phyloP scores from a whole-genome alignment of 257 asterid species.

The Phtheirospermum japonicum region DNA sequence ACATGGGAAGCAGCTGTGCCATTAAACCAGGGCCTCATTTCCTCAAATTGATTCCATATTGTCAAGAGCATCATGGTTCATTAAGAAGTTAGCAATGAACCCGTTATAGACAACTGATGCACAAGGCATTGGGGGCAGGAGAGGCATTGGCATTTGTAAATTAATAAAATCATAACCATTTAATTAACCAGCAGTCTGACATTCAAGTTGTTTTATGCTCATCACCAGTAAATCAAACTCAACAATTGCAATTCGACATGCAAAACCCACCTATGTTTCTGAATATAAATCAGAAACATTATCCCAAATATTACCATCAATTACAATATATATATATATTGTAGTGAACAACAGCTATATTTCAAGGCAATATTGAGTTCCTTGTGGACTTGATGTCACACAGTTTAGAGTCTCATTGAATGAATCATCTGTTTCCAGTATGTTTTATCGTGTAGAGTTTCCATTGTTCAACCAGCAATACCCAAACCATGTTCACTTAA shows the following conservation, averaged over 20 bases:
- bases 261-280: not conserved
- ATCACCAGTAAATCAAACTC: not conserved
- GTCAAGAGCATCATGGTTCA: conserved; percentile 1
- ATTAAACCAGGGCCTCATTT: conserved; percentile 9
- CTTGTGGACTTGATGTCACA: not conserved
- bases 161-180: conserved; percentile 6
- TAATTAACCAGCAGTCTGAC: conserved; percentile 1
- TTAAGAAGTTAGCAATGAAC: not conserved
- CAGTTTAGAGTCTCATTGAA: not conserved
- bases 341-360: not conserved
- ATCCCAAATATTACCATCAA: not conserved
- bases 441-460: not conserved
- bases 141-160: not conserved
- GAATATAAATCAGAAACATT: not conserved
- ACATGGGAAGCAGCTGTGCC: not conserved
- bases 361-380: not conserved
- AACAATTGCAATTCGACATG: not conserved
- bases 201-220: conserved; percentile 6
- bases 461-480: conserved; percentile 3
- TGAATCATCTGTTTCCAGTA: not conserved
- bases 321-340: not conserved
- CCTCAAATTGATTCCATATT: conserved; percentile 1
- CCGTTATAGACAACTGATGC: not conserved
- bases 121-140: conserved; percentile 1
- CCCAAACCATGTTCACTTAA: not conserved